Evolutionary conservation across 2,329 filamentous ascomycete species (phyloP).

Genomic region (Pseudomassariella vexata): DNA sequence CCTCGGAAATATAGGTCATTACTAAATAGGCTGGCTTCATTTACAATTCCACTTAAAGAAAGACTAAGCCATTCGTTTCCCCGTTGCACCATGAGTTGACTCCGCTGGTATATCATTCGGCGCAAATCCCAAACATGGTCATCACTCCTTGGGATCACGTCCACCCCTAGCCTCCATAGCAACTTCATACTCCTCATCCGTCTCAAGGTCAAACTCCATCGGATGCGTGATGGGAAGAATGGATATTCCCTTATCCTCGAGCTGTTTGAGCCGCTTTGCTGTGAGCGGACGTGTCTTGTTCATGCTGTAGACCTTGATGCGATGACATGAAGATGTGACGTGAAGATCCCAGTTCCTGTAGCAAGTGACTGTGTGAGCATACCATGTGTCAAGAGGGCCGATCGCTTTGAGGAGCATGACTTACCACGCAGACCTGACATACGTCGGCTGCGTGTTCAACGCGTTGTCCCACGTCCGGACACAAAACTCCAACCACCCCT

Average conservation of each 20-base stretch:
- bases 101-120: too few relatives aligned
- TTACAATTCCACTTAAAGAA: too few relatives aligned
- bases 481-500: slow-evolving; percentile 56
- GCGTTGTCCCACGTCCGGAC: slow-evolving; percentile 57
- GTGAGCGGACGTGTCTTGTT: slow-evolving; percentile 46
- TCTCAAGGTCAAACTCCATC: slow-evolving; percentile 41
- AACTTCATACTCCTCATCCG: slow-evolving; percentile 41
- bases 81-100: too few relatives aligned
- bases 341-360: slow-evolving; percentile 58
- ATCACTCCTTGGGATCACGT: slow-evolving; percentile 2
- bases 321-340: slow-evolving; percentile 57
- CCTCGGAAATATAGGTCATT: too few relatives aligned
- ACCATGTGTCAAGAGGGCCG: slow-evolving; percentile 4
- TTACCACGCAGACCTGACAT: slow-evolving; percentile 46
- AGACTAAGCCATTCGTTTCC: too few relatives aligned
- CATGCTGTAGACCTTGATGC: slow-evolving; percentile 57
- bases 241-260: slow-evolving; percentile 40
- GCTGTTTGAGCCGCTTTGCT: slow-evolving; percentile 39
- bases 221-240: slow-evolving; percentile 51
- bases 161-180: not conserved
- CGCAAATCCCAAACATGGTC: not conserved
- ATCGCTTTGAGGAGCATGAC: slow-evolving; percentile 2
- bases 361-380: not conserved
- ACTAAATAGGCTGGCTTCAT: too few relatives aligned
- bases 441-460: slow-evolving; percentile 53